Conservation (phyloP, 2,329 filamentous ascomycete genomes). For the Apiospora malaysiana region DNA sequence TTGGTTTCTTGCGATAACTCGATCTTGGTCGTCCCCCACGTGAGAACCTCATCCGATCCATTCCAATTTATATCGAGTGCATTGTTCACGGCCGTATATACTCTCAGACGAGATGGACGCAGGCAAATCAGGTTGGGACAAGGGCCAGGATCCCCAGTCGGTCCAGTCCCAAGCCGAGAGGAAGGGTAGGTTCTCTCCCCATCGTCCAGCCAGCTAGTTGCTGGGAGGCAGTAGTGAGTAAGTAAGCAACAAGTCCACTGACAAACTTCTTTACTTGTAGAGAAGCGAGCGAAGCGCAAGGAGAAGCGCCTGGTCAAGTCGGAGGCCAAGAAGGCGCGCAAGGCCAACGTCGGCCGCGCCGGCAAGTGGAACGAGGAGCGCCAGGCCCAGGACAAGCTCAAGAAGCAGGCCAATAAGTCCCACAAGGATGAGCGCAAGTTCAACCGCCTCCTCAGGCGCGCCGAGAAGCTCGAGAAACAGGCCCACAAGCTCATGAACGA, state of each 20-base stretch:
- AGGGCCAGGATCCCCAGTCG: not conserved
- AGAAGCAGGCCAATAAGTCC: constrained; percentile 35
- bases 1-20: not conserved
- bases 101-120: not conserved
- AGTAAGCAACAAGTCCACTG: not conserved
- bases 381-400: constrained; percentile 42
- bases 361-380: constrained; percentile 42
- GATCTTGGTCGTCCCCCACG: not conserved
- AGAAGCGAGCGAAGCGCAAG: constrained; percentile 34
- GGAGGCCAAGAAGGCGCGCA: constrained; percentile 46
- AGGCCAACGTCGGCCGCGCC: constrained; percentile 39
- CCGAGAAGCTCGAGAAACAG: constrained; percentile 48
- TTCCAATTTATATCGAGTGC: not conserved
- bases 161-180: not conserved
- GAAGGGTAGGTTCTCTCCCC: not conserved
- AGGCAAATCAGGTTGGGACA: not conserved
- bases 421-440: constrained; percentile 47
- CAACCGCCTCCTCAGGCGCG: constrained; percentile 44
- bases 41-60: not conserved
- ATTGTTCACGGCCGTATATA: not conserved
- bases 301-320: constrained; percentile 45
- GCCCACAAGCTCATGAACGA: constrained; percentile 47
- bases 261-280: not conserved
- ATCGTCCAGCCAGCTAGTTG: not conserved
- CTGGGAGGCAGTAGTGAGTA: not conserved